Percentiles rank a stretch among this genome's conserved stretches.
These are phyloP conservation scores for Zygotorulaspora chibaensis DNA, from an alignment of 805 yeast genomes.

Conservation along the genomic window DNA sequence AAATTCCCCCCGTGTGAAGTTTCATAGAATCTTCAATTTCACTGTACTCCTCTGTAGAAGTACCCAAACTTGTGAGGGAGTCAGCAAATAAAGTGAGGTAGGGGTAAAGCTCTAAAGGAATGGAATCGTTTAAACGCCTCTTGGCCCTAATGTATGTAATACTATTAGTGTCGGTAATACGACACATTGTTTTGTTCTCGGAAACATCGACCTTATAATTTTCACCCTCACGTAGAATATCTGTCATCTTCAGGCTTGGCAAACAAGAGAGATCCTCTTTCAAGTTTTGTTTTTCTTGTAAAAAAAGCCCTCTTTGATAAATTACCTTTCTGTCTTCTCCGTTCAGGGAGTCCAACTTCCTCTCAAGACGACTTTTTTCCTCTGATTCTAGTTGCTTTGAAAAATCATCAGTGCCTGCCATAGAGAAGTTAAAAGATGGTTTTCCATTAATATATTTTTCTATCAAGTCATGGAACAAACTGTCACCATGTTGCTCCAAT, in stretches of 20 bases:
- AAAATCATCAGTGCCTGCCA: conserved; percentile 65
- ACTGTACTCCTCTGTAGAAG: conserved; percentile 62
- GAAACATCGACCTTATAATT: conserved; percentile 35
- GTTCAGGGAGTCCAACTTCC: conserved; percentile 42
- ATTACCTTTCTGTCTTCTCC: conserved; percentile 56
- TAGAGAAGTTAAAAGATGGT: conserved; percentile 65
- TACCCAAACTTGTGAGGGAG: conserved; percentile 85
- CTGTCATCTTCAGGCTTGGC: conserved; percentile 71
- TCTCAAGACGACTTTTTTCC: conserved; percentile 51
- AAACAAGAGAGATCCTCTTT: conserved; percentile 71
- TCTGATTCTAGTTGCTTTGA: conserved; percentile 48
- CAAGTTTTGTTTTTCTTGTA: conserved; percentile 61
- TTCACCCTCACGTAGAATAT: conserved; percentile 60
- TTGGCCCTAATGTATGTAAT: conserved; percentile 70
- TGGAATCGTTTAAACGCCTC: conserved; percentile 47
- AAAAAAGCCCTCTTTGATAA: conserved; percentile 52
- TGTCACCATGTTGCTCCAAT: conserved; percentile 47
- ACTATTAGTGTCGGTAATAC: conserved; percentile 74
- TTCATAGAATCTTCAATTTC: conserved; percentile 82
- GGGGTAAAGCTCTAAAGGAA: conserved; percentile 62
- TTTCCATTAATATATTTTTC: conserved; percentile 46
- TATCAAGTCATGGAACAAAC: conserved; percentile 57
- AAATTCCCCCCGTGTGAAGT: conserved; percentile 77
- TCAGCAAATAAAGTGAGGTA: conserved; percentile 74
- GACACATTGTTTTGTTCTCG: conserved; percentile 37